Evolutionary conservation across 208 protist species (phyloP).

Genomic region (Endotrypanum monterogeii): DNA sequence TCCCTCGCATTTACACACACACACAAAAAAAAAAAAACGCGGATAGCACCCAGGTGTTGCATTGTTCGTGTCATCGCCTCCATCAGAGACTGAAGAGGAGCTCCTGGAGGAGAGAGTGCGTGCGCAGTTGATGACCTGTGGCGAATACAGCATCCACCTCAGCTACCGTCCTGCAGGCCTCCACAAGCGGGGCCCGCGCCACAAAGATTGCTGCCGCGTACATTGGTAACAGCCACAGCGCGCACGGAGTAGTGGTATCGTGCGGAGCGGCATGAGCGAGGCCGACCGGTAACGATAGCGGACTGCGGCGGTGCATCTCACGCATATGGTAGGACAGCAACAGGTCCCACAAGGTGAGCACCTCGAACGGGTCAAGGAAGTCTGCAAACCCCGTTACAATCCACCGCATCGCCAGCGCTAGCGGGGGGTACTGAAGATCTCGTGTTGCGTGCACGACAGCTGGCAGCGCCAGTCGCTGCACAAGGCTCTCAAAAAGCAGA

Average conservation of each 20-base stretch:
- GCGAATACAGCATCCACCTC: slow-evolving; percentile 74
- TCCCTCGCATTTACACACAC: neutral
- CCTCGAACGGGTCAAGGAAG: slow-evolving; percentile 69
- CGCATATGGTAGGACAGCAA: slow-evolving; percentile 77
- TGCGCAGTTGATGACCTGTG: slow-evolving; percentile 54
- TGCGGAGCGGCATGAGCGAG: slow-evolving; percentile 17
- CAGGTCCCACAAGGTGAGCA: slow-evolving; percentile 84
- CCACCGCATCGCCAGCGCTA: slow-evolving; percentile 78
- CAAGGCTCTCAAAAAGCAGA: slow-evolving; percentile 75
- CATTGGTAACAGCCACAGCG: slow-evolving; percentile 79
- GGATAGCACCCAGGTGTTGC: neutral
- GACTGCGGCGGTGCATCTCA: slow-evolving; percentile 55
- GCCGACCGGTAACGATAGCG: slow-evolving; percentile 41
- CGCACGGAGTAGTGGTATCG: slow-evolving; percentile 43
- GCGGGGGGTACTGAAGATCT: slow-evolving; percentile 56
- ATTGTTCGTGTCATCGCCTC: neutral
- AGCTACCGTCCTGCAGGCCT: slow-evolving; percentile 48
- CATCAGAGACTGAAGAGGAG: slow-evolving; percentile 48
- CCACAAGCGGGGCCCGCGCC: slow-evolving; percentile 77
- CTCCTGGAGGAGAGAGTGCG: slow-evolving; percentile 64
- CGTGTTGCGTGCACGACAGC: slow-evolving; percentile 71
- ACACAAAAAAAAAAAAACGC: neutral
- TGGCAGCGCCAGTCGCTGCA: slow-evolving; percentile 56
- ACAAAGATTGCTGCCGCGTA: slow-evolving; percentile 81
- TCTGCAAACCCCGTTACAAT: slow-evolving; percentile 83